Evolutionary conservation across 2,329 filamentous ascomycete genomes (phyloP), one percentile per base, ranked within the genome.

Genomic region (Aureobasidium namibiae): DNA sequence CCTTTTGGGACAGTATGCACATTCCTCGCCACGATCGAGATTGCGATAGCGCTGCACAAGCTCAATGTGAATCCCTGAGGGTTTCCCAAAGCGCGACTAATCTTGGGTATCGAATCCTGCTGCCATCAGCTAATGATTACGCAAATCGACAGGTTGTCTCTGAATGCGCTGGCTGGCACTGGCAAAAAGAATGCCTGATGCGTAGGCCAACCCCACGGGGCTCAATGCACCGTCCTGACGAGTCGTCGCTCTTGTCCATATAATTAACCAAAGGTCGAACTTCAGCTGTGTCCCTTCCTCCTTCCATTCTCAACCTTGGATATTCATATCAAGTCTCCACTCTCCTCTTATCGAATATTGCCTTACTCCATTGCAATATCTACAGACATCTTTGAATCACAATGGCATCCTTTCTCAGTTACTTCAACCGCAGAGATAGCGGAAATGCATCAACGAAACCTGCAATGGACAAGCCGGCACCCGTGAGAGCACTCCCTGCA

Each of bases 401-500:
- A 50, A 59, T 59, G 56, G 36, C 56, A 18, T 59, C 56, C 39
- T 59, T 59, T 39, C 26, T 59, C 16, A 59, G 46, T 45, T 59
- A 59, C 36, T 59, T 59, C 56, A 59, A 52, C 39, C 56, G 56
- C 56, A 59, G 42, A 50, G 56, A 59, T 38, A 48, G 39, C 45
- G 56, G 56, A n/a, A 54, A 54, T 23, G 39, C 50, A 38, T 16
- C 36, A 33, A 29, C 56, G n/a, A 52, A 59, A 52, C 56, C 56
- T 34, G 18, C 41, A 42, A 16, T 46, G 26, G 42, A 57, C 33
- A 49, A 58, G 34, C 49, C 21, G 16, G 21, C 26, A 18, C 54
- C 54, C 6, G 54, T 58, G 6, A 38, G 70, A 44, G 70, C 72
- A 31, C 65, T 77, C 5, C 74, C 76, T 6, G 69, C 75, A 45